Evolutionary conservation across 495 filamentous ascomycete genomes (phyloP).

Genomic region (Neurospora sp.): DNA sequence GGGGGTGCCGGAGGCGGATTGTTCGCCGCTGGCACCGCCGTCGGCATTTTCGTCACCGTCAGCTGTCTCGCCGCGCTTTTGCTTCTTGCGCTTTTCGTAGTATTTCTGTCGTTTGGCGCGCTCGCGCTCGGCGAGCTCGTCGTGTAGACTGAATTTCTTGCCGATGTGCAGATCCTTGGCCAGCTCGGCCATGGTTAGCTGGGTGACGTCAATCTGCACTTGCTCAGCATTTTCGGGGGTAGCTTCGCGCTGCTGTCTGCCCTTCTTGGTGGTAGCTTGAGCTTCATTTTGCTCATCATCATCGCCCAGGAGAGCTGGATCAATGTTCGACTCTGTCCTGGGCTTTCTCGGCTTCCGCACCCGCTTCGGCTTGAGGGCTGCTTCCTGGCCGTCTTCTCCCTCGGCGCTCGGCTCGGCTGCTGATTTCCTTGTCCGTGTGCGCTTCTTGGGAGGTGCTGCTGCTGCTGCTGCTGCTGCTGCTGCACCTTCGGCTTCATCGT

Average conservation of each 20-base stretch:
- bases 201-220: slow-evolving; percentile 55
- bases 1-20: slow-evolving; percentile 1
- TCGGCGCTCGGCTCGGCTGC: not conserved
- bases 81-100: slow-evolving; percentile 24
- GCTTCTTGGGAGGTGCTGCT: slow-evolving; percentile 10
- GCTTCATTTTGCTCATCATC: slow-evolving; percentile 14
- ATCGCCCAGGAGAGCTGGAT: not conserved
- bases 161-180: slow-evolving; percentile 68
- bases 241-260: slow-evolving; percentile 26
- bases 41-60: not conserved
- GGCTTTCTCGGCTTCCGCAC: not conserved
- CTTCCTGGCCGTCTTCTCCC: not conserved
- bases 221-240: slow-evolving; percentile 74
- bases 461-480: not conserved
- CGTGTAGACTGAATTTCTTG: slow-evolving; percentile 63
- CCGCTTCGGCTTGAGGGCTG: not conserved
- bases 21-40: slow-evolving; percentile 1
- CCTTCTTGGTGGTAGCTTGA: slow-evolving; percentile 12
- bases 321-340: not conserved
- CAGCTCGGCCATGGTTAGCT: slow-evolving; percentile 74
- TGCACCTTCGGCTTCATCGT: slow-evolving; percentile 8
- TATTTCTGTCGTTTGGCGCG: slow-evolving; percentile 31
- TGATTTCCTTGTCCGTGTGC: slow-evolving; percentile 7
- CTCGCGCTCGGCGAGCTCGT: slow-evolving; percentile 41
- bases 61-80: slow-evolving; percentile 7